Evolutionary conservation across 1,139 yeast genomes (phyloP).

Genomic region (Ogataea hybrid): DNA sequence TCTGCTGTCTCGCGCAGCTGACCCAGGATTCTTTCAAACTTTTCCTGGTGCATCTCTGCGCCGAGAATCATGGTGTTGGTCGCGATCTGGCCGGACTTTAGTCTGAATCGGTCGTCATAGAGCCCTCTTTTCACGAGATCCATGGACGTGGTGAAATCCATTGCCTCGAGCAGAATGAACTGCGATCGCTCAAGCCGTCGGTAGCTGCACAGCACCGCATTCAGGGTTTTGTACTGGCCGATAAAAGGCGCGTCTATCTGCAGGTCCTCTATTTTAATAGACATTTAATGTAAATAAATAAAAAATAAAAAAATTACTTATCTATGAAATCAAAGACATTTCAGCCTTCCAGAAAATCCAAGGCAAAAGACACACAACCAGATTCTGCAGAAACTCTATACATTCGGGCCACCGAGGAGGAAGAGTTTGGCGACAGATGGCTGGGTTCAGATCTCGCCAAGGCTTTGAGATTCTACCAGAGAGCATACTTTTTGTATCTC

Average conservation of each 20-base stretch:
- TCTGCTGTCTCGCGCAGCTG: background rate
- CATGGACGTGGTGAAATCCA: slow-evolving; percentile 4
- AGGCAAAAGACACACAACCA: slow-evolving; percentile 27
- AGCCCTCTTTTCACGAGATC: slow-evolving; percentile 1
- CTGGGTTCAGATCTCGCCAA: slow-evolving; percentile 52
- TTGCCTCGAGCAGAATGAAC: background rate
- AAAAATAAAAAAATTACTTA: background rate
- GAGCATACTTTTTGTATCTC: slow-evolving; percentile 41
- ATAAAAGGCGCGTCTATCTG: background rate
- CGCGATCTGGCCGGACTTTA: background rate
- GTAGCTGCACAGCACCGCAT: slow-evolving; percentile 4
- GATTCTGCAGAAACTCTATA: slow-evolving; percentile 44
- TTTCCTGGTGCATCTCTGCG: slow-evolving; percentile 4
- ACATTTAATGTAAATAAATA: background rate
- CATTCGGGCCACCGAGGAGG: slow-evolving; percentile 48
- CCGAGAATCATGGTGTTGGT: background rate
- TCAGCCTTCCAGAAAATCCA: slow-evolving; percentile 15
- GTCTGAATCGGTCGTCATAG: background rate
- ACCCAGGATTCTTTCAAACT: background rate
- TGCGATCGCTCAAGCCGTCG: background rate
- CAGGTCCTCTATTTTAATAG: background rate
- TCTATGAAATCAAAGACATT: slow-evolving; percentile 11
- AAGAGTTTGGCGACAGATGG: slow-evolving; percentile 62
- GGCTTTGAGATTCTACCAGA: slow-evolving; percentile 51
- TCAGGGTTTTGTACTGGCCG: background rate